phyloP scores from a whole-genome alignment of 495 filamentous ascomycete species.

The Xylaria telfairii region DNA sequence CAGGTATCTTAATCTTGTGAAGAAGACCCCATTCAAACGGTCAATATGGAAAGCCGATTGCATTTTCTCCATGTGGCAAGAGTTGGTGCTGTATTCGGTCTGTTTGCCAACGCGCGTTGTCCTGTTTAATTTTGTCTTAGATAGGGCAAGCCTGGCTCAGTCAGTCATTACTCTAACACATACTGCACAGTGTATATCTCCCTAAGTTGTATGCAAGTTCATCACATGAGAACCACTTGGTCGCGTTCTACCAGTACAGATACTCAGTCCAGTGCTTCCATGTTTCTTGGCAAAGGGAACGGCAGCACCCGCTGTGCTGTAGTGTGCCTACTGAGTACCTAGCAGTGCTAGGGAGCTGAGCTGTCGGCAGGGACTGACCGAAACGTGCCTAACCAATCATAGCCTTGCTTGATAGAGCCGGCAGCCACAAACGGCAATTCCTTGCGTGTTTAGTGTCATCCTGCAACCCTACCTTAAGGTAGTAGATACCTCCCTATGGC shows the following conservation, averaged over 20 bases:
- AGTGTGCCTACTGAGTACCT: background rate
- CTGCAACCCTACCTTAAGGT: background rate
- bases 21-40: background rate
- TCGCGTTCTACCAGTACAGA: background rate
- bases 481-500: too few relatives aligned
- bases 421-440: constrained; percentile 38
- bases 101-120: background rate
- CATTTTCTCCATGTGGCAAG: background rate
- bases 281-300: background rate
- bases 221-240: background rate
- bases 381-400: constrained; percentile 29
- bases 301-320: background rate
- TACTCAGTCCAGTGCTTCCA: background rate
- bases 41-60: background rate
- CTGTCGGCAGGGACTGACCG: background rate
- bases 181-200: background rate
- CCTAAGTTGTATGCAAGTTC: background rate
- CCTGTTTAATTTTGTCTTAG: background rate
- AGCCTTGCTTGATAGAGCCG: background rate
- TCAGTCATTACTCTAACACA: background rate
- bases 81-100: background rate
- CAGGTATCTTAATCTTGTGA: background rate
- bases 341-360: background rate
- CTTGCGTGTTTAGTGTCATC: background rate
- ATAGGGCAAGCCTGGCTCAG: background rate